Evolutionary conservation across 768 basidiomycete species (phyloP).

Genomic region (Macrolepiota dolichaula): DNA sequence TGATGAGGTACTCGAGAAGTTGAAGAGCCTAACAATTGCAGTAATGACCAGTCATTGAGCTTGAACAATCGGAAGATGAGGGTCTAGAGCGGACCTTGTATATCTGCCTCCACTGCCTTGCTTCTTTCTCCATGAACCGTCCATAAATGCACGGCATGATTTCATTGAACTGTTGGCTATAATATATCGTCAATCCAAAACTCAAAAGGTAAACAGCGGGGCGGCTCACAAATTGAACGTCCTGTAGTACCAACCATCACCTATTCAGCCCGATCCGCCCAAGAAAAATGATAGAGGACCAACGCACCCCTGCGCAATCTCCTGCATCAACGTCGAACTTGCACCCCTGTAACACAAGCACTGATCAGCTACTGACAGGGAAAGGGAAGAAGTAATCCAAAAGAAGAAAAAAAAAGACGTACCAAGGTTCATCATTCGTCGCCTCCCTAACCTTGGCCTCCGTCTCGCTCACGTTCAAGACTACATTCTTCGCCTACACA

Average conservation of each 20-base stretch:
- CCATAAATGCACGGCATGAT: slow-evolving; percentile 97
- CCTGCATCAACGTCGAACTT: slow-evolving; percentile 96
- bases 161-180: slow-evolving; percentile 96
- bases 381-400: not conserved
- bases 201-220: not conserved
- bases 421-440: slow-evolving; percentile 99
- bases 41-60: not conserved
- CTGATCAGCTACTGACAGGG: not conserved
- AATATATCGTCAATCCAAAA: not conserved
- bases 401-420: slow-evolving; percentile 29
- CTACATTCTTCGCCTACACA: slow-evolving; percentile 86
- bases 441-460: slow-evolving; percentile 96
- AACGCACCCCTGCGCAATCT: slow-evolving; percentile 90
- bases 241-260: slow-evolving; percentile 34
- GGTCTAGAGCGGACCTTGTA: slow-evolving; percentile 70
- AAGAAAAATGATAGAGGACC: no score
- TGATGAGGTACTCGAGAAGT: slow-evolving; percentile 92
- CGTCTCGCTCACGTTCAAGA: slow-evolving; percentile 95
- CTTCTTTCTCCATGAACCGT: slow-evolving; percentile 98
- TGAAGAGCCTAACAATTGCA: slow-evolving; percentile 65
- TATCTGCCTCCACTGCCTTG: slow-evolving; percentile 96
- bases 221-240: slow-evolving; percentile 92
- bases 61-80: not conserved
- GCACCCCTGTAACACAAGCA: slow-evolving; percentile 71
- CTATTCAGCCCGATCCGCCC: no score